Base-by-base conservation (phyloP, 257 asterid species). In the Nicotiana attenuata region DNA sequence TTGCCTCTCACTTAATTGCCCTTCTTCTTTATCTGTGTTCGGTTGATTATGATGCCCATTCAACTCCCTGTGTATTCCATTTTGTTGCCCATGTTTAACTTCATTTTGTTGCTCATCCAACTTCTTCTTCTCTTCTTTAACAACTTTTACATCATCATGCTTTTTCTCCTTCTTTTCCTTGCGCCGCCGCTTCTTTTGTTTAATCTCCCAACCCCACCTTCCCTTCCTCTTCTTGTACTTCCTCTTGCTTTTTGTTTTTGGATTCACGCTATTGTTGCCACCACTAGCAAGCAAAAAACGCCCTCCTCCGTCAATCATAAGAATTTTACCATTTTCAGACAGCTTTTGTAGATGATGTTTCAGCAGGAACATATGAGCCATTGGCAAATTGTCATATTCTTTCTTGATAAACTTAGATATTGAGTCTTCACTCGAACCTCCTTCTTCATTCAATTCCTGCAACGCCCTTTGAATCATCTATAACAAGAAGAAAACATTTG, bases 401-500 rank as follows among this genome's bases (percentile, higher is more conserved):
- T 56, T 50, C 75, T 64, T 19, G 45, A 92, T 91, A 53, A 87
- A 87, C 13, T 85, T 35, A 45, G 95, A 90, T 75, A 92, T 90
- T 7, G 90, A 81, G 83, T 86, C 92, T 79, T 87, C 89, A 5
- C 81, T 82, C 1, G 91, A 90, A 77, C 91, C 93, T 5, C 86
- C 83, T 47, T 77, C 80, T 81, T 83, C 91, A 81, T 82, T 83
- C 88, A 91, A 87, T 65, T 81, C 69, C 79, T 22, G 76, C 63
- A 92, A 83, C 5, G 97, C 96, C 65, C 84, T 84, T 82, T 88
- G 86, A 81, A 91, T 89, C 96, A 92, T 92, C 93, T 92, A 84
- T 77, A 82, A 17, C 81, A 24, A 77, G 68, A 22, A 73, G 78
- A 79, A 76, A 63, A 52, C 38, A 17, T 33, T 50, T 53, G 24